Base-by-base conservation (phyloP, 1,139 yeast species). In the Yarrowia galli region DNA sequence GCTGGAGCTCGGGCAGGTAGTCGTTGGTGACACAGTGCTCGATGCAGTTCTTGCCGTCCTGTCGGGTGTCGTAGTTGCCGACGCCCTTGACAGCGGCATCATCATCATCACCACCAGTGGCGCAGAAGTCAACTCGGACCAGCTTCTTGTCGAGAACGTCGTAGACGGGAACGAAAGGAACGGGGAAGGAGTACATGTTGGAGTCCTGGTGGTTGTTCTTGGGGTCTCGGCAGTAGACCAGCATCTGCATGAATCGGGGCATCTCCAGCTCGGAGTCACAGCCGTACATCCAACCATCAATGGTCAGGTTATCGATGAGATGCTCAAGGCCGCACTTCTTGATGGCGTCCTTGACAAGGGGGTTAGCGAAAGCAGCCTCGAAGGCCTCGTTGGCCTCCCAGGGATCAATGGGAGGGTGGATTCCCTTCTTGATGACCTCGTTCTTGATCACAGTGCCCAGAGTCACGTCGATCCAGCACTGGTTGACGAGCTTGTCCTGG, bases 251-350 rank as follows among this genome's bases (percentile, higher is more conserved):
- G 79, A 88, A 82, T 77, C 91, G 83, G 75, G 87, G 87, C 65
- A 87, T 82, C 65, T 89, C 85, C 61, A 92, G 96, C 87, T 92
- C 89, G 78, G 89, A 82, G 76, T 89, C 93, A 53, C 92, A 88
- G 73, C 96, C 97, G 77, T 91, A 91, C 83, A 91, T 91, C 97
- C 97, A 91, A 67, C 96, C 93, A 76, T 91, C 97, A 89, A 89
- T 73, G 89, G 93, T 85, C 75, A 91, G 87, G 65, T 72, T 71
- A 40, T 72, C 74, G 20, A 45, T 12, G 4, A 43, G 63, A 65
- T 77, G 74, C 88, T 92, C 75, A 84, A 84, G 74, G 82, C 85
- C 82, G 84, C 85, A 79, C 86, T 89, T 73, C 65, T 72, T 71
- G 69, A 84, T 75, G 74, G 91, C 84, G 76, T 84, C 84, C 79